Conservation (phyloP, 1,284 basidiomycete genomes). For the Cutaneotrichosporon sp. region DNA sequence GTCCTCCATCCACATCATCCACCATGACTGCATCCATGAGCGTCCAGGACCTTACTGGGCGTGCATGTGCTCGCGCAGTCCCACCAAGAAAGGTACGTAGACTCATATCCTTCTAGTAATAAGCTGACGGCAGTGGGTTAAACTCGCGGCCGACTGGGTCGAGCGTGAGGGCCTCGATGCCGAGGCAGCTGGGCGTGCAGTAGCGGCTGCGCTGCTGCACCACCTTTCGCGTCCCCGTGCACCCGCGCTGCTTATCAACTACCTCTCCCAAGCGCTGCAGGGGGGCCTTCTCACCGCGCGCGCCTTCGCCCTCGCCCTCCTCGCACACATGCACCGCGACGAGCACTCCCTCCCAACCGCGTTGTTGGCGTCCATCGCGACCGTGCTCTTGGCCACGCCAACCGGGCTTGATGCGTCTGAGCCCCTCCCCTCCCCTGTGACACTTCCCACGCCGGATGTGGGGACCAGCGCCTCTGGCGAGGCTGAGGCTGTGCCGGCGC, state of each 20-base stretch:
- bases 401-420: conserved; percentile 28
- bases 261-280: conserved; percentile 35
- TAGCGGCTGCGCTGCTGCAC: conserved; percentile 35
- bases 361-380: conserved; percentile 27
- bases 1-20: background rate
- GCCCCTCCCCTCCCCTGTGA: conserved; percentile 19
- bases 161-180: conserved; percentile 6
- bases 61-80: conserved; percentile 21
- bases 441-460: conserved; percentile 28
- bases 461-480: conserved; percentile 27
- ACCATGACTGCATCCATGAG: conserved; percentile 9
- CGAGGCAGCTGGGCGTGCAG: conserved; percentile 14
- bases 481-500: conserved; percentile 24
- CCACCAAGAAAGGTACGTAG: conserved; percentile 18
- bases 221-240: conserved; percentile 29
- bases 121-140: conserved; percentile 20
- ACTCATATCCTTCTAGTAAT: no score
- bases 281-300: conserved; percentile 26
- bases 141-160: conserved; percentile 11
- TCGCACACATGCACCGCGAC: conserved; percentile 27
- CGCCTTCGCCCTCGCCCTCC: conserved; percentile 29
- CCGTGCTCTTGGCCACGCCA: conserved; percentile 24
- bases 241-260: conserved; percentile 35
- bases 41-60: conserved; percentile 19
- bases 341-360: conserved; percentile 14